These are phyloP conservation scores for Petunia secreta DNA, from an alignment of 257 asterid species.

Conservation along the genomic window DNA sequence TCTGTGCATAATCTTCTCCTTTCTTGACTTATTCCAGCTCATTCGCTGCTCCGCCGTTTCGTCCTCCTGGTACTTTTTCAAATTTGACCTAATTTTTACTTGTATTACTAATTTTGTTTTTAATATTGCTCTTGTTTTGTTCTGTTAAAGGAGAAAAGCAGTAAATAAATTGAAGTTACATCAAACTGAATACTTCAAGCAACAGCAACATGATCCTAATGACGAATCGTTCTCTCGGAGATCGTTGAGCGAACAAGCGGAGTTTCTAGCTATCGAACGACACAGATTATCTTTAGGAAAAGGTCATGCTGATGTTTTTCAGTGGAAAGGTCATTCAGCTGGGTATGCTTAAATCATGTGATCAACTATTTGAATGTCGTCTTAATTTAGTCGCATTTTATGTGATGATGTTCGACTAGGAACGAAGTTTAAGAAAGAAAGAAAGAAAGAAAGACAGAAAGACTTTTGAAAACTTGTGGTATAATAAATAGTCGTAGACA, in stretches of 20 bases:
- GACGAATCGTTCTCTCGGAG: slow-evolving; percentile 48
- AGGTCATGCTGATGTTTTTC: slow-evolving; percentile 53
- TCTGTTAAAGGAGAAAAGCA: slow-evolving; percentile 56
- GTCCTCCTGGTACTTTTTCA: slow-evolving; percentile 64
- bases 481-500: no score
- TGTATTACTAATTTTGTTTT: background rate
- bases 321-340: slow-evolving; percentile 84
- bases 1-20: slow-evolving; percentile 62
- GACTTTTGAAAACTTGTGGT: no score
- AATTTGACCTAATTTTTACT: background rate
- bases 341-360: slow-evolving; percentile 48
- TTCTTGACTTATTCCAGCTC: slow-evolving; percentile 68
- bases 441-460: no score
- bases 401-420: no score
- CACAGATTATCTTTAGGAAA: slow-evolving; percentile 59
- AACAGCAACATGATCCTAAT: slow-evolving; percentile 40
- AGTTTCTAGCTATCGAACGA: slow-evolving; percentile 67
- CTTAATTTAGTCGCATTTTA: no score
- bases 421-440: no score
- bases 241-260: slow-evolving; percentile 53
- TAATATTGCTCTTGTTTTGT: background rate
- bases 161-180: slow-evolving; percentile 71
- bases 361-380: no score
- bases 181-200: slow-evolving; percentile 61
- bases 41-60: slow-evolving; percentile 92